Evolutionary conservation across 352 stramenopile genomes (phyloP), one percentile per base, ranked within the genome.

Genomic region (Phytopythium mirpurense): DNA sequence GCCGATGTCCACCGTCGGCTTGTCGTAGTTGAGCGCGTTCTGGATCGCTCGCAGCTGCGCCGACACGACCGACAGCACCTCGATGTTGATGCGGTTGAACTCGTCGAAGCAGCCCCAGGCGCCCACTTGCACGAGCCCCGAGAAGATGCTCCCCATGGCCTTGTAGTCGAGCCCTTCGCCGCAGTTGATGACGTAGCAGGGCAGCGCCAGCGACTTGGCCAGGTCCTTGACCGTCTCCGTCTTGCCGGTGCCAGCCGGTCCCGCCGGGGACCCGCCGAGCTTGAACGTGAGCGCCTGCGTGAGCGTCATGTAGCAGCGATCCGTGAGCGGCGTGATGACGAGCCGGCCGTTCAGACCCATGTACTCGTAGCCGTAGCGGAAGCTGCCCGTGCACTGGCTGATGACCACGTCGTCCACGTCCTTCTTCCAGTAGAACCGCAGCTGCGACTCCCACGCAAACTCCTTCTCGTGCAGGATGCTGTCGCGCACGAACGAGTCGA

Each of bases 351-450:
- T 97, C 4, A 96, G 65, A 0, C 90, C 90, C 86, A 97, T 96
- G 68, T 96, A 97, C 80, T 97, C 90, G 70, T 97, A 97, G 34
- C 90, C 90, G 50, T 97, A 97, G 36, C 87, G 83, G 53, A 97
- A 97, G 16, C 72, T 86, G 12, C 88, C 90, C 0, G 90, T 98
- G 59, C 90, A 98, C 63, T 98, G 91, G 19, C 76, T 87, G 47
- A 96, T 95, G 5, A 93, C 79, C 16, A 93, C 83, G 29, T 96
- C 85, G 51, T 96, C 87, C 9, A 95, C 82, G 37, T 96, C 87
- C 45, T 93, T 92, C 45, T 88, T 72, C 86, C 87, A 96, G 63
- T 96, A 96, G 57, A 96, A 96, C 1, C 88, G 75, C 0, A 96
- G 57, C 43, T 96, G 88, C 4, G 79, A 93, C 34, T 96, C 86